Base-by-base conservation (phyloP, 306 rosid species). In the Nissolia schottii region DNA sequence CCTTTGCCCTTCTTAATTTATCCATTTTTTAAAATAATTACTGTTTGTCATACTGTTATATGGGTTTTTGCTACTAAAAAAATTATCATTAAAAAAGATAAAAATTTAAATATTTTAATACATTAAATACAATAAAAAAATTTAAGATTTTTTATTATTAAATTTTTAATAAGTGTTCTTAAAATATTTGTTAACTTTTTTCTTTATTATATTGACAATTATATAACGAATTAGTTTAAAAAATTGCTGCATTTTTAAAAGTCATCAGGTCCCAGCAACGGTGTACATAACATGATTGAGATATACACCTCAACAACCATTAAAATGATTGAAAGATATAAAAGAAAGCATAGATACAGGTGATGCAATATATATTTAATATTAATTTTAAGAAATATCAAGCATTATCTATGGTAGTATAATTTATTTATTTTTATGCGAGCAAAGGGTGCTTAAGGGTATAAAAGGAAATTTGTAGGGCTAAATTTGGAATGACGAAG, bases 261-360 rank as follows among this genome's bases (percentile, higher is more conserved):
- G 32, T 66, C 27, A 19, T 66, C 27, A 19, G 43, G 74, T 60
- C 70, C 71, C 76, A 56, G 59, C 61, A 13, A 25, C 13, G 53
- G 37, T 27, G 43, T 7, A 72, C 66, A 18, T 23, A 69, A 51
- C 40, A 40, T 76, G 50, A 74, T 38, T 74, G 80, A 69, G 54
- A 53, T 45, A 41, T 54, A 48, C 41, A 27, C 43, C 70, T 27
- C 70, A 57, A 70, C 74, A 12, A 58, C 57, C 78, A 58, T 60
- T 19, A 11, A 59, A 59, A 73, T 59, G 69, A 71, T 54, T 7
- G 25, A 34, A 63, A 69, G 35, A 25, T 2, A 5, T 18, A 19
- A 1, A 45, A 10, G 59, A 15, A 16, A 66, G 28, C 15, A 49
- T 18, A 5, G 1, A 35, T 14, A 48, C 31, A 24, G 8, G n/a